Base-by-base conservation (phyloP, 495 filamentous ascomycete genomes). In the Penicillium psychrofluorescens region DNA sequence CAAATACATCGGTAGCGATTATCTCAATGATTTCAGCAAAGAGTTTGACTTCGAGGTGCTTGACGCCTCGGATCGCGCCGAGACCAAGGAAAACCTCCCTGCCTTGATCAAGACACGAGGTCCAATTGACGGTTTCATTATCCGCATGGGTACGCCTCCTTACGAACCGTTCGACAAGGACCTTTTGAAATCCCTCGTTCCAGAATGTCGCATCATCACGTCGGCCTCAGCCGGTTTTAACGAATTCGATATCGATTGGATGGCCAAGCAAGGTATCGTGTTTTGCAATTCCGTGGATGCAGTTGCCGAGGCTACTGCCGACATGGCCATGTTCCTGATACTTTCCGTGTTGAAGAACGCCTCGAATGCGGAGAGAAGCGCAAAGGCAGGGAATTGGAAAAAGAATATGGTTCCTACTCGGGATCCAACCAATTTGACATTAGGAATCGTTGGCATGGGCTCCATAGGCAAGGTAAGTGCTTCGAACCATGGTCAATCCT, bases 391-490 rank as follows among this genome's bases (percentile, higher is more conserved):
- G 1, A 54, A 66, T 5, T 84, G 73, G 68, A 50, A 68, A 37
- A 51, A 56, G 7, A 30, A 35, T 32, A 13, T 54, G 31, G 58
- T 63, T 30, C 62, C 71, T 4, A 61, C 65, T 8, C 65, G 71
- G 46, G 71, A 79, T 62, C 76, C 80, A 5, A 53, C 63, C 10
- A 78, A 77, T 1, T 69, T 80, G 48, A 71, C 66, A 31, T 61
- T 82, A 6, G 81, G 81, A 6, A 83, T 90, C 44, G 55, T 91
- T 10, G 86, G 86, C 7, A 83, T 90, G 81, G 86, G 86, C 1
- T 82, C 83, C 1, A 91, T 91, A 41, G 86, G 86, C 2, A 56
- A 53, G 43, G 50, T 44, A 12, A 16, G 16, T 4, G 16, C 16
- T 16, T 16, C 4, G 16, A 16, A 4, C 16, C 16, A n/a, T 16